Percentiles rank a stretch among this genome's conserved stretches.
phyloP scores from a whole-genome alignment of 768 basidiomycete genomes.

The Termitomyces sp. region DNA sequence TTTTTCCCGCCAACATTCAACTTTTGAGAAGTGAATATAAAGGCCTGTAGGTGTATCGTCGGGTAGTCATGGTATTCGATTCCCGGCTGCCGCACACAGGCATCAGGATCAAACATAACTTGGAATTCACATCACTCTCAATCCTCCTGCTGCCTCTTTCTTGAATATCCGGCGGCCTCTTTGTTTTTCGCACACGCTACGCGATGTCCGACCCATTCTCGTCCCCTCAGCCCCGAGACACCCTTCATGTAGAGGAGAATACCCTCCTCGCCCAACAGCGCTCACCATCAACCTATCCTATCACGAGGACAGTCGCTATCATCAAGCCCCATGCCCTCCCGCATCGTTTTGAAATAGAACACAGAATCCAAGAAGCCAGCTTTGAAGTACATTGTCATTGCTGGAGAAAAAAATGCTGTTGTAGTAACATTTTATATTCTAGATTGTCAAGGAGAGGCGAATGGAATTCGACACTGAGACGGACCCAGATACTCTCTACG shows the following conservation, averaged over 20 bases:
- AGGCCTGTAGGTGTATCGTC: neutral
- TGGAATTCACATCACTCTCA: neutral
- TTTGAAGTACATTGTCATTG: no score
- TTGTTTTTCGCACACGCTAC: neutral
- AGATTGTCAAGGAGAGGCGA: constrained; percentile 85
- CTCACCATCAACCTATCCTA: constrained; percentile 11
- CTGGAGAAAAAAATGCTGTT: constrained; percentile 12
- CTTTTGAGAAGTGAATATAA: neutral
- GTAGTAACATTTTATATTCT: constrained; percentile 6
- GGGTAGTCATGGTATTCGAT: constrained; percentile 15
- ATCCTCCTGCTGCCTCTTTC: neutral
- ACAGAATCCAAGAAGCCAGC: constrained; percentile 69
- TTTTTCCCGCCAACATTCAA: neutral
- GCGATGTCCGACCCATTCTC: constrained; percentile 13
- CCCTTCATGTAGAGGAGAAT: constrained; percentile 18
- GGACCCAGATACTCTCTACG: constrained; percentile 73
- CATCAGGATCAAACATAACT: constrained; percentile 1
- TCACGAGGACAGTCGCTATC: constrained; percentile 72
- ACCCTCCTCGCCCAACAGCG: constrained; percentile 4
- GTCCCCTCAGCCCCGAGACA: constrained; percentile 17
- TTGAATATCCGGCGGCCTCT: neutral
- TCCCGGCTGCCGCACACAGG: constrained; percentile 8
- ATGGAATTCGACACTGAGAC: constrained; percentile 85
- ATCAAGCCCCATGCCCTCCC: constrained; percentile 76
- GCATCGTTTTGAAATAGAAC: constrained; percentile 77